Base-by-base conservation (phyloP, 2,329 filamentous ascomycete genomes). In the Diplodia seriata region DNA sequence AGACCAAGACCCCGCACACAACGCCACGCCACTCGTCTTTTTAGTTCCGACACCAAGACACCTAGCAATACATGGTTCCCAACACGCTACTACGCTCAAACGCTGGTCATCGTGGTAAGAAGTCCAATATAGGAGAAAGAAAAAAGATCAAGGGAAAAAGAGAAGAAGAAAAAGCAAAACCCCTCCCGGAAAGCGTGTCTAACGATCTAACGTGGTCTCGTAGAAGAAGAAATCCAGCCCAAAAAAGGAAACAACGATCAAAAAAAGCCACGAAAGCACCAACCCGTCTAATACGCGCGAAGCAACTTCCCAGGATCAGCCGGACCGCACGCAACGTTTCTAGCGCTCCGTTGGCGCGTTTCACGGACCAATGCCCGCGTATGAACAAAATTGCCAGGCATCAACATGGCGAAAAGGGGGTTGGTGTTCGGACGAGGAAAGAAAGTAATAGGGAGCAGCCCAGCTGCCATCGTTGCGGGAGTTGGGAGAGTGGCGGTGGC, bases 191-290 rank as follows among this genome's bases (percentile, higher is more conserved):
- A 36, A n/a, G 14, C 18, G 18, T 50, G 8, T 62, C 59, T 62
- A 50, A 62, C 20, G 12, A 31, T 62, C 59, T 62, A 62, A 62
- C 59, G 59, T 51, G 31, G 47, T 62, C 47, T 62, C 59, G n/a
- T 51, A 11, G 54, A 18, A 54, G n/a, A 26, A 61, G 26, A 40
- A 15, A 12, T 7, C 23, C n/a, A 33, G 38, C 31, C 51, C 23
- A 20, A 15, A 18, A 14, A 23, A 50, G 33, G 38, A 36, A 18
- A 14, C 11, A 50, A 23, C 36, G n/a, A 54, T 18, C 1, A 11
- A 54, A 11, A 20, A 23, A 36, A 43, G n/a, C 6, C n/a, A n/a
- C 23, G 26, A 56, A 15, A 56, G 31, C 33, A 11, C 33, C 33
- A 20, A 59, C 12, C 11, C n/a, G 8, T 9, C 57, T 26, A 18